Evolutionary conservation across 495 filamentous ascomycete genomes (phyloP).

Genomic region (Rhypophila decipiens): DNA sequence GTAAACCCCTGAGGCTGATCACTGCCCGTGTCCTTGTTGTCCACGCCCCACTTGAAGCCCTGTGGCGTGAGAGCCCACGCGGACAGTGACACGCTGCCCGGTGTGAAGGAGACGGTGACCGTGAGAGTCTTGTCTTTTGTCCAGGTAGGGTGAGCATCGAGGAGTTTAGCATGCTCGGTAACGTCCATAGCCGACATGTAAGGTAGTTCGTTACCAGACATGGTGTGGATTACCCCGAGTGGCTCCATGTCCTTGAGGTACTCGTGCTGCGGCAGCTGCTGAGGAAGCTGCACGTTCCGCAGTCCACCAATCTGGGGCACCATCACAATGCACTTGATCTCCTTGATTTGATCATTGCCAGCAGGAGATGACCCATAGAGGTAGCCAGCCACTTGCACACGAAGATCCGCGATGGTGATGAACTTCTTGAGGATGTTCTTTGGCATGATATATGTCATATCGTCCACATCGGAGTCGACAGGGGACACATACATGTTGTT

Average conservation of each 20-base stretch:
- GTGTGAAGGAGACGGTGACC: slow-evolving; percentile 96
- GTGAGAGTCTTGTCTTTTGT: slow-evolving; percentile 88
- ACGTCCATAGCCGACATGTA: slow-evolving; percentile 96
- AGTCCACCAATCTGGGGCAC: slow-evolving; percentile 93
- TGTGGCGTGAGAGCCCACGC: slow-evolving; percentile 86
- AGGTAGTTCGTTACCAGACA: slow-evolving; percentile 86
- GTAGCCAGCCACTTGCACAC: slow-evolving; percentile 93
- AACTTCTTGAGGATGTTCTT: slow-evolving; percentile 99
- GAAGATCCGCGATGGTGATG: slow-evolving; percentile 95
- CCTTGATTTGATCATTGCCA: slow-evolving; percentile 95
- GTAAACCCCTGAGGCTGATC: slow-evolving; percentile 93
- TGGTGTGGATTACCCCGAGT: slow-evolving; percentile 91
- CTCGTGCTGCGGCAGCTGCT: slow-evolving; percentile 90
- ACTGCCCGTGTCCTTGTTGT: slow-evolving; percentile 86
- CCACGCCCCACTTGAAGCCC: slow-evolving; percentile 94
- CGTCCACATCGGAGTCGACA: slow-evolving; percentile 74
- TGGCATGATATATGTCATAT: slow-evolving; percentile 94
- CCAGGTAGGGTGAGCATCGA: slow-evolving; percentile 77
- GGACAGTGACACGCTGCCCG: slow-evolving; percentile 91
- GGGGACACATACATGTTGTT: slow-evolving; percentile 99
- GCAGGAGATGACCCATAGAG: slow-evolving; percentile 89
- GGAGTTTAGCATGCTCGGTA: slow-evolving; percentile 83
- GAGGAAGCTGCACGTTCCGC: slow-evolving; percentile 83
- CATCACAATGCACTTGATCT: slow-evolving; percentile 94
- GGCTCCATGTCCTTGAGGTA: slow-evolving; percentile 84